Percentiles rank a stretch among this genome's conserved stretches.
phyloP scores from a whole-genome alignment of 495 filamentous ascomycete genomes.

The Podospora pseudocomata region DNA sequence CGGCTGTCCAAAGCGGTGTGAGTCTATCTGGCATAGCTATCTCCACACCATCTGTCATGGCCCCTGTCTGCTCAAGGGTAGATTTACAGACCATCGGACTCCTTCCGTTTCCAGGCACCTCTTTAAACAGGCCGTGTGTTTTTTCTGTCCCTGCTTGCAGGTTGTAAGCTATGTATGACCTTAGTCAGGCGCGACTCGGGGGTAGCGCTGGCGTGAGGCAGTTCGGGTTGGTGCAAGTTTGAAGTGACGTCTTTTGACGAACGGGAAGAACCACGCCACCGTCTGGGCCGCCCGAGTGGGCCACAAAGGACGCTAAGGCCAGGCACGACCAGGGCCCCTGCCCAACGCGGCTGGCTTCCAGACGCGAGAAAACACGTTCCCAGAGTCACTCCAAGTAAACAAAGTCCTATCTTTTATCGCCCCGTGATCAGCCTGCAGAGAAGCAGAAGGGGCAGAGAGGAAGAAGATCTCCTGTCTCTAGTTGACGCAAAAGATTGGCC shows the following conservation, averaged over 20 bases:
- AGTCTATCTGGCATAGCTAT: conserved; percentile 4
- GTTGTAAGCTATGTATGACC: too few species aligned
- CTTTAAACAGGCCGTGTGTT: neutral
- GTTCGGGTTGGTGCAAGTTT: neutral
- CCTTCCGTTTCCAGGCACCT: neutral
- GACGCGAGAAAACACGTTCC: conserved; percentile 27
- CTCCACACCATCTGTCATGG: conserved; percentile 13
- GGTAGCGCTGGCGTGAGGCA: neutral
- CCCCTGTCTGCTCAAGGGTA: conserved; percentile 7
- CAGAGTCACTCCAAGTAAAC: conserved; percentile 22
- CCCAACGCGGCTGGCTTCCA: conserved; percentile 14
- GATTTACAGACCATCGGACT: conserved; percentile 11
- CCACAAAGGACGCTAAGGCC: conserved; percentile 14
- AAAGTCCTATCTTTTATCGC: conserved; percentile 21
- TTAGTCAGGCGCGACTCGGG: neutral
- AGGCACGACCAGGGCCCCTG: conserved; percentile 19
- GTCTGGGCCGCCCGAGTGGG: conserved; percentile 14
- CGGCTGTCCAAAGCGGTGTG: conserved; percentile 11
- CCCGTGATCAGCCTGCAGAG: conserved; percentile 20
- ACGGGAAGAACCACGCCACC: conserved; percentile 19
- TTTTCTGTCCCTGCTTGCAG: neutral
- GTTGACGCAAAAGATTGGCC: neutral
- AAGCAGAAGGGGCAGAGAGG: neutral
- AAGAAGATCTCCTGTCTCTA: conserved; percentile 4
- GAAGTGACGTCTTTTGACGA: neutral